Evolutionary conservation across 345 rosid species (phyloP), one percentile per base, ranked within the genome.

Genomic region (Salix purpurea): DNA sequence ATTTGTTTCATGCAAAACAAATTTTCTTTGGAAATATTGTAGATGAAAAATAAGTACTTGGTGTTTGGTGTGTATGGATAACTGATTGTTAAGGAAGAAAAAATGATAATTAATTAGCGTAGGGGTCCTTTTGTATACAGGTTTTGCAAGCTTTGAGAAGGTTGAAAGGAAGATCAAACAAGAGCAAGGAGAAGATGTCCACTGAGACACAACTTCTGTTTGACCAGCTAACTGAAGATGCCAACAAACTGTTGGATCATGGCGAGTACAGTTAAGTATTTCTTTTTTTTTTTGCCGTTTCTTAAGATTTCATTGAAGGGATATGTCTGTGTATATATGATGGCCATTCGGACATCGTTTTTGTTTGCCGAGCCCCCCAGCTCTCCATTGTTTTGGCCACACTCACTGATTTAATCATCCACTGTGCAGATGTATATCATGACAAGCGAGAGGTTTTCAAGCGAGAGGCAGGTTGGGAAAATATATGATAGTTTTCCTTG

Each of bases 171-270:
- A 83, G 83, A 73, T 76, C 95, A 73, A 89, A 77, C 75, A 89
- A 88, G 79, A 90, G 86, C 82, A 96, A 91, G 83, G 94, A 87
- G 83, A 96, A 91, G 81, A 96, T 94, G 99, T 82, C 92, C 6
- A 71, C 90, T 64, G 96, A 91, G 85, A 91, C 89, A 6, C 90
- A 96, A 80, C 85, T 5, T 66, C 79, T 91, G n/a, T 96, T 96
- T 87, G 98, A 96, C 85, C 93, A 90, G 88, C 91, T 96, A 80
- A 96, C 99, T 65, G 99, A 96, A 83, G 97, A 94, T 88, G 93
- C 99, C 32, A 85, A 86, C 88, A 91, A 77, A 80, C 85, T 96
- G 76, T 84, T 94, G 87, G 91, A 87, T 78, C 84, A 91, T 74
- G 99, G 99, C 64, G 98, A 96, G 74, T 91, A 86, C 84, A 82